Evolutionary conservation across 2,329 filamentous ascomycete genomes (phyloP).

Genomic region (Blumeria graminis): DNA sequence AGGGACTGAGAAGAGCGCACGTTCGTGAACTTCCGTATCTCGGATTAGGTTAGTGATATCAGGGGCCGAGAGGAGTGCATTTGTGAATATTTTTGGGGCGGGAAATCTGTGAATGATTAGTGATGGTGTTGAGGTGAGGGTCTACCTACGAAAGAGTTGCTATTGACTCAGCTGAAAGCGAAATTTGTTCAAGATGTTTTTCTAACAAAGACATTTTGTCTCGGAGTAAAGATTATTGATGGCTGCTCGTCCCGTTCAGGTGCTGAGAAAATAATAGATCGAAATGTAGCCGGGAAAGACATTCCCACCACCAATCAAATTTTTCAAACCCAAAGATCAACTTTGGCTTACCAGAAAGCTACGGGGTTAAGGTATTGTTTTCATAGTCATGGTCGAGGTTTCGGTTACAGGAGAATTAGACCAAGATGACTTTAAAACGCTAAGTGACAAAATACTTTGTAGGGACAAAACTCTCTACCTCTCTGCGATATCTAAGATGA

Average conservation of each 20-base stretch:
- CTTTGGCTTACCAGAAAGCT: background rate
- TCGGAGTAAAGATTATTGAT: background rate
- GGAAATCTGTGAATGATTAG: slow-evolving; percentile 38
- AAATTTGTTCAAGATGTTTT: slow-evolving; percentile 53
- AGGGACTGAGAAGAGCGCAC: slow-evolving; percentile 81
- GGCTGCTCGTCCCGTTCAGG: background rate
- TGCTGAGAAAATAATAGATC: background rate
- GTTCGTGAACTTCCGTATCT: slow-evolving; percentile 84
- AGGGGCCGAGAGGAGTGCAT: slow-evolving; percentile 63
- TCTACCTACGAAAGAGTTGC: slow-evolving; percentile 42
- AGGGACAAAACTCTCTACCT: no score
- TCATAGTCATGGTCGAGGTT: background rate
- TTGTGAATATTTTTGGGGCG: slow-evolving; percentile 82
- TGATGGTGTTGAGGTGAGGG: slow-evolving; percentile 7
- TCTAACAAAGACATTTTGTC: slow-evolving; percentile 39
- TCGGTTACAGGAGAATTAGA: no score
- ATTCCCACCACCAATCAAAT: background rate
- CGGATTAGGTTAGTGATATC: slow-evolving; percentile 90
- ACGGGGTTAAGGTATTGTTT: background rate
- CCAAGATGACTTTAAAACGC: no score
- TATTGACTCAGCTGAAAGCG: slow-evolving; percentile 52
- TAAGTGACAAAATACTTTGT: no score
- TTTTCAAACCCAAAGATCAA: no score
- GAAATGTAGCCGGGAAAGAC: background rate
- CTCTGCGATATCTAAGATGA: no score